Conservation (phyloP, 164 flowering plant genomes). For the Pachysandra terminalis region DNA sequence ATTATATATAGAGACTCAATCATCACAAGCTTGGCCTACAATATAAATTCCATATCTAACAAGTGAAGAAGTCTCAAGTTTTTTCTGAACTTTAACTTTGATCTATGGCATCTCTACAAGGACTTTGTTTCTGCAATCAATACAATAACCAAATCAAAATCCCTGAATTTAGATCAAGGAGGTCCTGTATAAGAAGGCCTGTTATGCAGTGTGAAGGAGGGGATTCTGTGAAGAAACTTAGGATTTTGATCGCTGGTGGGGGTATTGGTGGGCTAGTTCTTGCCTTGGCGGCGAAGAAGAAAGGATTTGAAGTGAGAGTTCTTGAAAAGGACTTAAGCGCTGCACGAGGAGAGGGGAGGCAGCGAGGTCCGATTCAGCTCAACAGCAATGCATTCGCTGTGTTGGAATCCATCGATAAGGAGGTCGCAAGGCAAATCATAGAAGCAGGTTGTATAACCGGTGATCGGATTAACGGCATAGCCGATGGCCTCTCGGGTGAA, state of each 20-base stretch:
- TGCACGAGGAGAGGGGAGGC: constrained; percentile 33
- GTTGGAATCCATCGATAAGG: constrained; percentile 38
- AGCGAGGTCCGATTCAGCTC: constrained; percentile 39
- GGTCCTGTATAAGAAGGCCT: not conserved
- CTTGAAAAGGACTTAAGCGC: constrained; percentile 39
- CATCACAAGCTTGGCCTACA: no score
- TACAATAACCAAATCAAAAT: not conserved
- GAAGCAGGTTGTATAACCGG: constrained; percentile 40
- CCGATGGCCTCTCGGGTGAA: constrained; percentile 31
- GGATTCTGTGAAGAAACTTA: constrained; percentile 12
- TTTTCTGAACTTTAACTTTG: not conserved
- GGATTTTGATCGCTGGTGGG: constrained; percentile 36
- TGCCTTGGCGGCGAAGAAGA: constrained; percentile 28
- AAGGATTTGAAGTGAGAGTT: constrained; percentile 34
- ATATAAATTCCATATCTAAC: no score
- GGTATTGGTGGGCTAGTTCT: no score
- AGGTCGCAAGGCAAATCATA: no score
- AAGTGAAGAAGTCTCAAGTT: no score
- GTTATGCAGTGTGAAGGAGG: constrained; percentile 4
- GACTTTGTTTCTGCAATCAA: constrained; percentile 5
- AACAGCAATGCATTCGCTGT: constrained; percentile 38
- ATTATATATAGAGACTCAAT: no score
- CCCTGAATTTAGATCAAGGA: constrained; percentile 2
- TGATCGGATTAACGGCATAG: no score
- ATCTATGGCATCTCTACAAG: constrained; percentile 23